phyloP scores from a whole-genome alignment of 164 flowering plant genomes.

The Akebia trifoliata region DNA sequence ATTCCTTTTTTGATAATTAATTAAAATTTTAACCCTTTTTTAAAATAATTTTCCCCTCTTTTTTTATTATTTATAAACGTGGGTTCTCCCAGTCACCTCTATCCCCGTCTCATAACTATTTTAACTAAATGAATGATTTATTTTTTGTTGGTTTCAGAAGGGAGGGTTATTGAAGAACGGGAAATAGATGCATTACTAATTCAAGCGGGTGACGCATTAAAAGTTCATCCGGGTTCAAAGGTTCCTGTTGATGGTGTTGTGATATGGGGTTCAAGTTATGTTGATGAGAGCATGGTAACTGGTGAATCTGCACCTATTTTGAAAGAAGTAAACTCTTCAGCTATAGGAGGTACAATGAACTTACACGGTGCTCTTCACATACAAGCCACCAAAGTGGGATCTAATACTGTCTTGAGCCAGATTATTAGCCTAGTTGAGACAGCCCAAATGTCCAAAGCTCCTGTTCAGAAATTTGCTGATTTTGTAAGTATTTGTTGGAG shows the following conservation, averaged over 20 bases:
- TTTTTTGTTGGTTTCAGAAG: constrained; percentile 42
- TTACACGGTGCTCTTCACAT: constrained; percentile 82
- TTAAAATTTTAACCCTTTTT: not conserved
- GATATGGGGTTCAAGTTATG: constrained; percentile 90
- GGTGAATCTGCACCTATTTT: constrained; percentile 80
- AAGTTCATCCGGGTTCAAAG: constrained; percentile 93
- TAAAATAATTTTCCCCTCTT: not conserved
- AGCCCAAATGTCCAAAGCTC: constrained; percentile 99
- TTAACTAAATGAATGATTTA: not conserved
- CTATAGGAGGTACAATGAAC: constrained; percentile 97
- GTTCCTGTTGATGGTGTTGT: constrained; percentile 90
- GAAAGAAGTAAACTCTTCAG: constrained; percentile 62
- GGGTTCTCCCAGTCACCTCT: not conserved
- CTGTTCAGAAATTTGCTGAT: constrained; percentile 99
- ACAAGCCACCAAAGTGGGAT: constrained; percentile 90
- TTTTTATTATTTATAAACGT: not conserved
- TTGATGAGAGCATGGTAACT: constrained; percentile 97
- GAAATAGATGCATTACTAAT: constrained; percentile 88
- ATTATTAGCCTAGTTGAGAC: constrained; percentile 91
- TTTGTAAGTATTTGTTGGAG: constrained; percentile 50
- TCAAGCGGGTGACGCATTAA: constrained; percentile 82
- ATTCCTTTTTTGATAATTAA: not conserved
- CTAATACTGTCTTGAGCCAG: constrained; percentile 86
- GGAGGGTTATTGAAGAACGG: constrained; percentile 58
- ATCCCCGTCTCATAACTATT: not conserved